Percentiles rank a stretch among this genome's conserved stretches.
Evolutionary conservation across 2,329 filamentous ascomycete species (phyloP).

Genomic region (Botrytis medusae): DNA sequence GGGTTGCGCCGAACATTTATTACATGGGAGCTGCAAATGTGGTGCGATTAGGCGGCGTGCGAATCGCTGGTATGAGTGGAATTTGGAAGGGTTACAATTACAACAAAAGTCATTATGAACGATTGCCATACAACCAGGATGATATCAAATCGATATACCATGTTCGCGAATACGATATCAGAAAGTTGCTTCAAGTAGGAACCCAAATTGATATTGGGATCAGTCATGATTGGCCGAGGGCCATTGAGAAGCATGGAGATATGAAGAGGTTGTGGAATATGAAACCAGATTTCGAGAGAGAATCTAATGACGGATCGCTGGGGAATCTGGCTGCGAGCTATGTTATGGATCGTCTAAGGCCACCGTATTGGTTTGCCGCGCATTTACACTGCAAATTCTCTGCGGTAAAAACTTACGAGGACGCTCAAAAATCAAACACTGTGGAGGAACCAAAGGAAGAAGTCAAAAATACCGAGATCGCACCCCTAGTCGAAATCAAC

Average conservation of each 20-base stretch:
- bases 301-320: conserved; percentile 72
- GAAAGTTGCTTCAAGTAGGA: conserved; percentile 81
- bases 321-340: conserved; percentile 78
- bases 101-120: conserved; percentile 77
- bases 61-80: conserved; percentile 86
- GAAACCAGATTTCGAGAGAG: conserved; percentile 73
- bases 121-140: conserved; percentile 75
- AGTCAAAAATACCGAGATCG: neutral
- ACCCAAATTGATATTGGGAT: conserved; percentile 88
- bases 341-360: conserved; percentile 78
- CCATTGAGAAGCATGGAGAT: conserved; percentile 78
- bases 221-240: conserved; percentile 93
- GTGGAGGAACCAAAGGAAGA: conserved; percentile 27
- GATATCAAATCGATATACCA: conserved; percentile 87
- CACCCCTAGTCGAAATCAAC: neutral
- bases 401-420: conserved; percentile 61
- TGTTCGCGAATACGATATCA: conserved; percentile 83
- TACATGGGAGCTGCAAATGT: conserved; percentile 94
- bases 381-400: conserved; percentile 89
- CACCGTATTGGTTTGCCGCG: conserved; percentile 87
- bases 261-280: conserved; percentile 63
- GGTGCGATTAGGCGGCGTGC: conserved; percentile 75
- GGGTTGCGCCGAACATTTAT: conserved; percentile 96
- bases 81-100: conserved; percentile 96
- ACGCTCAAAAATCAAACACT: neutral